A percentile compares a stretch with the other conserved stretches of the same genome.
These are phyloP conservation scores for Flaveria ramosissima DNA, from an alignment of 129 eudicot genomes.

Conservation along the genomic window DNA sequence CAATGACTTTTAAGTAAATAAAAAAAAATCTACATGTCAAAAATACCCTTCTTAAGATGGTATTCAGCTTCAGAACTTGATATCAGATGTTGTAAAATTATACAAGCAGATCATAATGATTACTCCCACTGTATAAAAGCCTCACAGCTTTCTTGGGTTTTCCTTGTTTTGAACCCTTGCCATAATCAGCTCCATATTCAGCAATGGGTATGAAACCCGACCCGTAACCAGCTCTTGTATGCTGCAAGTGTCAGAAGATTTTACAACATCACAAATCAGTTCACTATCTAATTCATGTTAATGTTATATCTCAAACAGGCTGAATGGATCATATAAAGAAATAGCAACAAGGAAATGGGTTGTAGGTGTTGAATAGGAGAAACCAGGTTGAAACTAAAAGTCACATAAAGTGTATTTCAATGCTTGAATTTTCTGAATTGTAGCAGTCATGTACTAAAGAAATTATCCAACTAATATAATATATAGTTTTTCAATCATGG, in stretches of 20 bases:
- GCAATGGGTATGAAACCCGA: slow-evolving; percentile 92
- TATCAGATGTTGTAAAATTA: slow-evolving; percentile 23
- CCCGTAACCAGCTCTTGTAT: slow-evolving; percentile 50
- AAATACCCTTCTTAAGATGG: not conserved
- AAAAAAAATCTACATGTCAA: not conserved
- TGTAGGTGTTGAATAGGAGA: not conserved
- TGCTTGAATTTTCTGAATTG: not conserved
- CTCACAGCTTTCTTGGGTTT: slow-evolving; percentile 65
- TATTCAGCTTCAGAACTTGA: not conserved
- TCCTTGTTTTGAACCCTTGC: slow-evolving; percentile 46
- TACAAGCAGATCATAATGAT: slow-evolving; percentile 91
- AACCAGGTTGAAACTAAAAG: not conserved
- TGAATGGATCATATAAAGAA: not conserved
- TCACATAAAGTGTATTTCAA: not conserved
- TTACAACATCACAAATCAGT: slow-evolving; percentile 1
- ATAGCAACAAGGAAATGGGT: not conserved
- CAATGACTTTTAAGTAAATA: not conserved
- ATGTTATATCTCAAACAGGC: not conserved
- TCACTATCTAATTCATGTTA: not conserved
- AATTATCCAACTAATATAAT: not conserved
- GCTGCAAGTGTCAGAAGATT: slow-evolving; percentile 45
- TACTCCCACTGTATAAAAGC: slow-evolving; percentile 83
- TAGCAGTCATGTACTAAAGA: not conserved
- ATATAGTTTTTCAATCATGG: not conserved
- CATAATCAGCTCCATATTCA: slow-evolving; percentile 80